Conservation (phyloP, 352 stramenopile species). For the Pythium grandisporangium region DNA sequence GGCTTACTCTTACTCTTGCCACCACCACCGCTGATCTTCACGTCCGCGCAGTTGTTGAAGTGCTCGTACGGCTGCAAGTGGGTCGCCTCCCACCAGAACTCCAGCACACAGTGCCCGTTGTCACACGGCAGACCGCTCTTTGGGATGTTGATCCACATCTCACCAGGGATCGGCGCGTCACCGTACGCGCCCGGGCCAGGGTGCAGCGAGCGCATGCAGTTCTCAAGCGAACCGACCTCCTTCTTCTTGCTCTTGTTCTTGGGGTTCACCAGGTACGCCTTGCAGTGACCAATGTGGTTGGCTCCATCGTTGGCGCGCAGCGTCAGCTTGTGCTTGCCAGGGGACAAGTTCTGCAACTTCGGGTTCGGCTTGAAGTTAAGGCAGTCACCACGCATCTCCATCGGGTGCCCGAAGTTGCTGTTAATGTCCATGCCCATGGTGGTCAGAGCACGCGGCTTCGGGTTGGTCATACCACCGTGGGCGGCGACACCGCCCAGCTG, state of each 20-base stretch:
- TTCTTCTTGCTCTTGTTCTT: neutral
- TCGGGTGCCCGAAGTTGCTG: conserved; percentile 1
- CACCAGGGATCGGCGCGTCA: neutral
- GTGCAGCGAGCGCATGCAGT: conserved; percentile 5
- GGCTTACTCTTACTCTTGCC: neutral
- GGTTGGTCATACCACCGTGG: conserved; percentile 1
- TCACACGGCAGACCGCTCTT: neutral
- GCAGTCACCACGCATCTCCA: conserved; percentile 2
- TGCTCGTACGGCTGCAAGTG: neutral
- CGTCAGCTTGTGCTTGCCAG: neutral
- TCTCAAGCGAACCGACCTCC: neutral
- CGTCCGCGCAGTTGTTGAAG: neutral
- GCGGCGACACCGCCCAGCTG: neutral
- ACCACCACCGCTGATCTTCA: neutral
- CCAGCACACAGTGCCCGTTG: conserved; percentile 1
- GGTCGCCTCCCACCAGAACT: conserved; percentile 1
- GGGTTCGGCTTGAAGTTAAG: neutral
- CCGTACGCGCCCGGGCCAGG: neutral
- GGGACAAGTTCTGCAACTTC: neutral
- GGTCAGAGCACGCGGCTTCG: neutral
- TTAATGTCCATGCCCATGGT: conserved; percentile 2
- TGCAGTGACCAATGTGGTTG: conserved; percentile 3
- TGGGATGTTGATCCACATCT: conserved; percentile 2
- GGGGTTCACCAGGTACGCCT: neutral
- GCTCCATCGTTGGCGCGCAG: conserved; percentile 1